Conservation (phyloP, 257 asterid genomes). For the Voacanga thouarsii region DNA sequence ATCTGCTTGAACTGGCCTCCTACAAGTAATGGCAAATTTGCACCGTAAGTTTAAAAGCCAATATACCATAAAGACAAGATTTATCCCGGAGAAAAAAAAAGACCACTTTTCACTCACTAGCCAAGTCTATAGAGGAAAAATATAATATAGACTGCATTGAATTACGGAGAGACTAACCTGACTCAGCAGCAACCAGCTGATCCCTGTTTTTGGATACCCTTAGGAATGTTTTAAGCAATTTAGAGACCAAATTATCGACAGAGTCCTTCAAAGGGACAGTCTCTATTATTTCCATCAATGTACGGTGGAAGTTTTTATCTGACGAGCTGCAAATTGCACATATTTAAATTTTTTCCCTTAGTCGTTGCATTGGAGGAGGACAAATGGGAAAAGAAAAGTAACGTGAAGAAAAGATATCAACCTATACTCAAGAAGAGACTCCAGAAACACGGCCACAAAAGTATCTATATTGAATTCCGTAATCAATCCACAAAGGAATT, state of each 20-base stretch:
- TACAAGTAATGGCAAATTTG: conserved; percentile 17
- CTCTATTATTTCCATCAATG: conserved; percentile 47
- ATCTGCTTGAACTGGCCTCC: conserved; percentile 55
- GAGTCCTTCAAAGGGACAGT: conserved; percentile 54
- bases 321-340: conserved; percentile 50
- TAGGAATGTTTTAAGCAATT: conserved; percentile 44
- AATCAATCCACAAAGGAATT: conserved; percentile 51
- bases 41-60: conserved; percentile 3
- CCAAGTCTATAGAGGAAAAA: neutral
- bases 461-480: conserved; percentile 75
- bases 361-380: neutral
- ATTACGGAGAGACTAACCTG: conserved; percentile 49
- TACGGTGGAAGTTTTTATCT: conserved; percentile 45
- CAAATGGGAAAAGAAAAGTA: neutral
- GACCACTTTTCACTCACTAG: neutral
- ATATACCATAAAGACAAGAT: neutral
- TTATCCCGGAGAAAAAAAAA: neutral
- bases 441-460: conserved; percentile 60
- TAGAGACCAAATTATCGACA: conserved; percentile 45
- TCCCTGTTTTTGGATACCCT: conserved; percentile 42
- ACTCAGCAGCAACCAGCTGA: conserved; percentile 35
- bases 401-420: conserved; percentile 4
- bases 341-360: neutral
- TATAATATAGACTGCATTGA: neutral
- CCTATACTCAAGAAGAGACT: conserved; percentile 82